These are phyloP conservation scores for Hygrocybe punicea DNA, from an alignment of 768 basidiomycete species.

Conservation along the genomic window DNA sequence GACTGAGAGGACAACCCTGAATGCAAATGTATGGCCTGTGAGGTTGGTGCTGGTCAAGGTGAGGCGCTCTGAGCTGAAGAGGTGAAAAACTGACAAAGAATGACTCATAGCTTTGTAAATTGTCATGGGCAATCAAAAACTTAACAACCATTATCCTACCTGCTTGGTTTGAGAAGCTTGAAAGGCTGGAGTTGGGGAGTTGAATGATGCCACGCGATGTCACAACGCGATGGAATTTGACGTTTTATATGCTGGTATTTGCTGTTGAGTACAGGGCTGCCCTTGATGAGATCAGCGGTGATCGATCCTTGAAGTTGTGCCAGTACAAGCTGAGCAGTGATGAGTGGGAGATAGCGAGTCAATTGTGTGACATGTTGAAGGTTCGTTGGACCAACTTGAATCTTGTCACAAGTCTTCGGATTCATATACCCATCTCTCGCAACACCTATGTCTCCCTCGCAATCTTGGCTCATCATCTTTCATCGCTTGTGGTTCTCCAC, in stretches of 20 bases:
- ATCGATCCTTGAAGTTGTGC: slow-evolving; percentile 8
- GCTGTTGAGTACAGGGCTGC: slow-evolving; percentile 25
- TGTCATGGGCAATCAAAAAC: slow-evolving; percentile 24
- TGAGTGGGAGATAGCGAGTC: slow-evolving; percentile 26
- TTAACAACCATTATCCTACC: slow-evolving; percentile 32
- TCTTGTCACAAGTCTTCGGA: too few relatives aligned
- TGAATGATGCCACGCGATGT: slow-evolving; percentile 34
- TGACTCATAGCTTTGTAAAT: slow-evolving; percentile 18
- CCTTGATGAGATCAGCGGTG: slow-evolving; percentile 20
- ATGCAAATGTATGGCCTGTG: slow-evolving; percentile 1
- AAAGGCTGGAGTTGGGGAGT: slow-evolving; percentile 1
- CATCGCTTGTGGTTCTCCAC: not conserved
- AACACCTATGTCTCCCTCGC: too few relatives aligned
- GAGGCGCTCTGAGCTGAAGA: not conserved
- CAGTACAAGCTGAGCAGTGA: slow-evolving; percentile 14
- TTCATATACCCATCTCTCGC: too few relatives aligned
- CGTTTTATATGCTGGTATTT: slow-evolving; percentile 32
- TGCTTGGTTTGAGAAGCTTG: slow-evolving; percentile 22
- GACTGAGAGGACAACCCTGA: not conserved
- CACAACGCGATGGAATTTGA: slow-evolving; percentile 36
- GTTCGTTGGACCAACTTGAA: slow-evolving; percentile 7
- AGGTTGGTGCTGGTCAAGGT: slow-evolving; percentile 11
- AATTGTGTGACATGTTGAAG: slow-evolving; percentile 26
- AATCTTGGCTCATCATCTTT: too few relatives aligned
- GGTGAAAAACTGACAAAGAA: slow-evolving; percentile 1